Evolutionary conservation across 306 rosid species (phyloP), one percentile per base, ranked within the genome.

Genomic region (Gastrolobium bilobum): DNA sequence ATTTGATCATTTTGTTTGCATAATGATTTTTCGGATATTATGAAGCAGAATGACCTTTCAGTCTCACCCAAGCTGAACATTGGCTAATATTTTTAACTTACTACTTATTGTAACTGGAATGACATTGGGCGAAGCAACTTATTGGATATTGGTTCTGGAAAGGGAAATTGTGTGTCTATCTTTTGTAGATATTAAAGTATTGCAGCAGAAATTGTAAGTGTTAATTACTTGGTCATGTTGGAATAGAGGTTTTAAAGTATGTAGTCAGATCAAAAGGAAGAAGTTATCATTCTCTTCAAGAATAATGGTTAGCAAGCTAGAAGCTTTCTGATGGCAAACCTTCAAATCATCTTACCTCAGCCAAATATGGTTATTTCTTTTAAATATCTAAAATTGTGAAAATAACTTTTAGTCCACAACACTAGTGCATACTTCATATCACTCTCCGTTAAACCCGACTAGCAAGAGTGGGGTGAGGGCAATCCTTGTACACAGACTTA

Each of bases 331-430:
- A 43, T 35, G 10, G 34, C 30, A 43, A 44, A 34, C 68, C 52
- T 6, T 11, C 63, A 56, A 78, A 54, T 53, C 38, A 54, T 68
- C 34, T 15, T 15, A 20, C 65, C 64, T 54, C 59, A 5, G 37
- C 7, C 68, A 15, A 40, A 42, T 43, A 11, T 15, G 26, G 47
- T 59, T 56, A 20, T 47, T 73, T 75, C 71, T 34, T 14, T 30
- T 10, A 7, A 4, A 50, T 4, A 11, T n/a, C 6, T 30, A 6
- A 75, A 6, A 6, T 74, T 46, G 14, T 4, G 35, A 61, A 13
- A 10, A 9, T 60, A 15, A 2, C 60, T 61, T 33, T 9, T 35
- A 34, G 29, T 48, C 11, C 9, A 33, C 7, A 61, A 75, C 43
- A 30, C 15, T 26, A 43, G n/a, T 54, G 59, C 46, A 44, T 5